Base-by-base conservation (phyloP, 768 basidiomycete genomes). In the Amanita pallidorosea region DNA sequence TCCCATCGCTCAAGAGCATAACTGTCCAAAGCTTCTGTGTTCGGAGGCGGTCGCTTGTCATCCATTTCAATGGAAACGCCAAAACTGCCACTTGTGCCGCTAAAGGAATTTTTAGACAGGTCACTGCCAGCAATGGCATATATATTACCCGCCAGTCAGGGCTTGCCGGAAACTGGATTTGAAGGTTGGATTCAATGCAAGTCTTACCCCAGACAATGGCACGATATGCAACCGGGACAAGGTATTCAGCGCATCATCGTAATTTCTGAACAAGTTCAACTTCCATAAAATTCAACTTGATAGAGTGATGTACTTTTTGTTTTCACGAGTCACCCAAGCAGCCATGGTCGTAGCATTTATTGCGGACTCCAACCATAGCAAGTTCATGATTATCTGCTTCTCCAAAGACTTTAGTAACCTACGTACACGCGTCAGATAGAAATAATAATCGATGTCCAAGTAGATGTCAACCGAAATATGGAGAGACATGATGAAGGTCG, bases 1-100 rank as follows among this genome's bases (percentile, higher is more conserved):
- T 96, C 92, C 92, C 92, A 96, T 54, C 89, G 76, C 58, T 88
- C 86, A 37, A 90, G 69, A 1, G 93, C 90, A 61, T 88, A 88
- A 12, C 73, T 72, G 65, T 96, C 92, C 15, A 96, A 70, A 9
- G 69, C 71, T 41, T 83, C 80, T 15, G 83, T 65, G 44, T 70
- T 69, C 38, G 73, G 69, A n/a, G 73, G 62, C 5, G 70, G 70
- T 25, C 74, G 71, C 53, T 82, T 84, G 48, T 80, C 78, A 48
- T 85, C 81, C 45, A 70, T 74, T 44, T 80, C 78, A 20, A 80
- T 79, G 25, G 88, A 81, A 35, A 84, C 79, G 13, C 93, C 92
- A 60, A 96, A 96, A 57, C 86, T 91, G n/a, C 78, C 75, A 45
- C 77, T 85, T 3, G 77, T 71, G 7, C 88, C 87, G 27, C 88